Base-by-base conservation (phyloP, 805 yeast species). In the Candida cerambycidarum region DNA sequence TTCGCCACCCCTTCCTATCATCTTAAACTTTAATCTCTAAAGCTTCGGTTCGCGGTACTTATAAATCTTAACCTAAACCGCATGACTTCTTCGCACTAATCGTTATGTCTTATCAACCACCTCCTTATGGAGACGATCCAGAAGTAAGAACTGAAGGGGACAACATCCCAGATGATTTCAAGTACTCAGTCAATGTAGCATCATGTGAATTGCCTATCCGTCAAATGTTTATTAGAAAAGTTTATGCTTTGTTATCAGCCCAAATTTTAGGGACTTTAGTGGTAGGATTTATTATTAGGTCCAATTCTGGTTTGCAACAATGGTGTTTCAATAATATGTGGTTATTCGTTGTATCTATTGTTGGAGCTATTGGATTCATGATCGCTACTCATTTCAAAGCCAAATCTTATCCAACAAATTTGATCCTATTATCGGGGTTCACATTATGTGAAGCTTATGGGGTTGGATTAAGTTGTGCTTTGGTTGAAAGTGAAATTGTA, bases 151-250 rank as follows among this genome's bases (percentile, higher is more conserved):
- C 42, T 9, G 62, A 48, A 7, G 71, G 62, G 8, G 70, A 65
- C 46, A 62, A 65, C 48, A 56, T 76, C 36, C 83, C 84, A 3
- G 85, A 88, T 52, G 95, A 87, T 62, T 89, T 88, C 78, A 89
- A 88, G 60, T 87, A 83, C 62, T 79, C 85, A 27, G 84, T 85
- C 5, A 75, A 78, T 40, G 95, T 89, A 17, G 79, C 89, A 3
- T 81, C 85, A 24, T 87, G 96, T 63, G 86, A 84, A 45, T 66
- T 86, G 39, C 79, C 84, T 12, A 72, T 89, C 30, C 79, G 96
- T 53, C 85, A 83, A 50, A 74, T 81, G 59, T 89, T 89, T 54
- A 68, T 86, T 52, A 75, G 89, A 45, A 85, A 85, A 57, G 97
- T 89, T 7, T 89, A 88, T 62, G 69, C 88, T 5, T 71, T 89